Percentiles rank a stretch among this genome's conserved stretches.
phyloP scores from a whole-genome alignment of 2,329 filamentous ascomycete species.

The Emmonsiellopsis sp. region DNA sequence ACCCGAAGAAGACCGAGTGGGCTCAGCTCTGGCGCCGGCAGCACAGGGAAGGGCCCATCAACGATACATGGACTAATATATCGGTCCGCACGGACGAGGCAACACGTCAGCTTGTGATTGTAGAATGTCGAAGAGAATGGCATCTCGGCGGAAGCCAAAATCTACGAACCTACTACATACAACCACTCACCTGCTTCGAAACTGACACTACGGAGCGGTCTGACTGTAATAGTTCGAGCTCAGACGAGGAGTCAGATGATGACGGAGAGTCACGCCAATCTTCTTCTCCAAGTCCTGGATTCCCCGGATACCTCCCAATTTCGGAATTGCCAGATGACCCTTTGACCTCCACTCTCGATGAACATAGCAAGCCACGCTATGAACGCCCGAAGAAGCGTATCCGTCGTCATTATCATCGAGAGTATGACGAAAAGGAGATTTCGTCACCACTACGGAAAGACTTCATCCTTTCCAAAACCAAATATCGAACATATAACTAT shows the following conservation, averaged over 20 bases:
- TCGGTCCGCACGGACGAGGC: conserved; percentile 52
- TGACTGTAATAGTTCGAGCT: background rate
- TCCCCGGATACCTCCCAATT: conserved; percentile 11
- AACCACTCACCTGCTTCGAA: conserved; percentile 23
- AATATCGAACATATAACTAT: conserved; percentile 34
- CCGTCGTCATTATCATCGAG: conserved; percentile 29
- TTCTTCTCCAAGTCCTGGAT: conserved; percentile 4
- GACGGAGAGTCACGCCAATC: background rate
- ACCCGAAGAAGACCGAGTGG: conserved; percentile 38
- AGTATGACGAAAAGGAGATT: conserved; percentile 23
- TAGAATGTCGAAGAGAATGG: conserved; percentile 65
- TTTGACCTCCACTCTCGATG: conserved; percentile 20
- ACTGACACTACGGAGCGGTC: conserved; percentile 13
- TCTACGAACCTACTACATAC: conserved; percentile 57
- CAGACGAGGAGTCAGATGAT: background rate
- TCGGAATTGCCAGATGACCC: conserved; percentile 20
- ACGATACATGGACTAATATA: conserved; percentile 64
- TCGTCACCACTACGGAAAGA: conserved; percentile 21
- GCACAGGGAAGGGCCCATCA: conserved; percentile 61
- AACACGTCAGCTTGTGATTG: conserved; percentile 50
- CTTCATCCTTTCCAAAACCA: conserved; percentile 37
- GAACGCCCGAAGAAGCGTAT: conserved; percentile 29
- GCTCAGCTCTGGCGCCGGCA: conserved; percentile 55
- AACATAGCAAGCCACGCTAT: conserved; percentile 23
- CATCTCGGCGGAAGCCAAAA: conserved; percentile 47